A percentile compares a stretch with the other conserved stretches of the same genome.
phyloP scores from a whole-genome alignment of 148 eudicot genomes.

The Oxyria digyna region DNA sequence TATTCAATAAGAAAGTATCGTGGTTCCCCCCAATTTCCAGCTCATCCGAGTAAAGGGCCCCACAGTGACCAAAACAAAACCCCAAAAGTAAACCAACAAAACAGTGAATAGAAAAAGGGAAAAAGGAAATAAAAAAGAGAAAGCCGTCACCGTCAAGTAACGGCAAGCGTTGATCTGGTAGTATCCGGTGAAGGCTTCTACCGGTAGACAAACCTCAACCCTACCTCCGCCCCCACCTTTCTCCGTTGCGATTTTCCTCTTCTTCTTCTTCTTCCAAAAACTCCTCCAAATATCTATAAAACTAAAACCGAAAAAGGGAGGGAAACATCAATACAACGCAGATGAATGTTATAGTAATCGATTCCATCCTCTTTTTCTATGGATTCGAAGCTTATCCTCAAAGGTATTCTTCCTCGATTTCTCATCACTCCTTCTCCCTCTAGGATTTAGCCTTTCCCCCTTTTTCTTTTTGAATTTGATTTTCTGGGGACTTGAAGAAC shows the following conservation, averaged over 20 bases:
- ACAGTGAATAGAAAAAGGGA: not conserved
- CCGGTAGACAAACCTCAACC: slow-evolving; percentile 1
- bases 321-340: not conserved
- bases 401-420: slow-evolving; percentile 10
- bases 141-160: slow-evolving; percentile 4
- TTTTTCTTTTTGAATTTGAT: not conserved
- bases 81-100: too few species aligned
- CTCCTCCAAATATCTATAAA: not conserved
- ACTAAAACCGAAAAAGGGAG: not conserved
- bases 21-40: not conserved
- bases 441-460: not conserved
- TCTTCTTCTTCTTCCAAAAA: not conserved
- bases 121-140: not conserved
- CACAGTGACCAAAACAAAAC: slow-evolving; percentile 2
- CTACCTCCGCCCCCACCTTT: slow-evolving; percentile 6
- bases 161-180: not conserved
- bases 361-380: slow-evolving; percentile 10
- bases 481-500: not conserved
- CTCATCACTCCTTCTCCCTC: not conserved
- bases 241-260: not conserved
- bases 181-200: slow-evolving; percentile 2
- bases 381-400: slow-evolving; percentile 13
- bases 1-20: not conserved
- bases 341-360: slow-evolving; percentile 10
- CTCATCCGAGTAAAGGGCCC: not conserved